These are phyloP conservation scores for Tribonema minus DNA, from an alignment of 108 stramenopile genomes.

Conservation along the genomic window DNA sequence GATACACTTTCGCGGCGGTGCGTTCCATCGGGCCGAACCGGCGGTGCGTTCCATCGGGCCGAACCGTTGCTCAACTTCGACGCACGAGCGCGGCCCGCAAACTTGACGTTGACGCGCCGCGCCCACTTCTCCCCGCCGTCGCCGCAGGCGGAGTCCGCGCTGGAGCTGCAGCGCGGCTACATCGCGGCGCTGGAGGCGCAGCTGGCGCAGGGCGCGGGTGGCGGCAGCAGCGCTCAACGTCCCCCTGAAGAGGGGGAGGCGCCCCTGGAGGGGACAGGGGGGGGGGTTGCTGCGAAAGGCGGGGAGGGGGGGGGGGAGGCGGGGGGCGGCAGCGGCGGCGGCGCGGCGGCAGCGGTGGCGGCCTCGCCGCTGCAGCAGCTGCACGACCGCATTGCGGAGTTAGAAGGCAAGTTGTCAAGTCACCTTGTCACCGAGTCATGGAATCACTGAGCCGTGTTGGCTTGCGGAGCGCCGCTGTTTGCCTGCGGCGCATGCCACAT, in stretches of 20 bases:
- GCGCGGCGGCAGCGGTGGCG: neutral
- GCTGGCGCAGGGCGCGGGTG: neutral
- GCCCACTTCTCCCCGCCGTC: no score
- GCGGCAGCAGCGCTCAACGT: neutral
- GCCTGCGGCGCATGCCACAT: no score
- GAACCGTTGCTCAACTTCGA: no score
- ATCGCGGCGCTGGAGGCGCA: constrained; percentile 36
- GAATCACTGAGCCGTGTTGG: no score
- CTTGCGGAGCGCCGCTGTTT: no score
- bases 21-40: no score
- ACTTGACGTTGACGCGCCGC: no score
- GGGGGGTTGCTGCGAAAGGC: neutral
- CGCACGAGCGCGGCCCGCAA: no score
- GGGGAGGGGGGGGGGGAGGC: neutral
- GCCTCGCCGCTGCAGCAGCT: neutral
- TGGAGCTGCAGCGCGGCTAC: constrained; percentile 7
- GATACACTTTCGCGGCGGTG: no score
- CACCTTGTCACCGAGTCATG: no score
- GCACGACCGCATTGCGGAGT: neutral
- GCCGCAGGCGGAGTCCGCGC: neutral
- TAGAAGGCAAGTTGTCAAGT: neutral
- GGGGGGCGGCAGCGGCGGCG: neutral
- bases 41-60: no score
- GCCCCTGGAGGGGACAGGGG: neutral
- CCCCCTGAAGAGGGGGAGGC: neutral